A percentile compares a stretch with the other conserved stretches of the same genome.
These are phyloP conservation scores for Globisporangium okanoganense DNA, from an alignment of 352 stramenopile species.

Conservation along the genomic window DNA sequence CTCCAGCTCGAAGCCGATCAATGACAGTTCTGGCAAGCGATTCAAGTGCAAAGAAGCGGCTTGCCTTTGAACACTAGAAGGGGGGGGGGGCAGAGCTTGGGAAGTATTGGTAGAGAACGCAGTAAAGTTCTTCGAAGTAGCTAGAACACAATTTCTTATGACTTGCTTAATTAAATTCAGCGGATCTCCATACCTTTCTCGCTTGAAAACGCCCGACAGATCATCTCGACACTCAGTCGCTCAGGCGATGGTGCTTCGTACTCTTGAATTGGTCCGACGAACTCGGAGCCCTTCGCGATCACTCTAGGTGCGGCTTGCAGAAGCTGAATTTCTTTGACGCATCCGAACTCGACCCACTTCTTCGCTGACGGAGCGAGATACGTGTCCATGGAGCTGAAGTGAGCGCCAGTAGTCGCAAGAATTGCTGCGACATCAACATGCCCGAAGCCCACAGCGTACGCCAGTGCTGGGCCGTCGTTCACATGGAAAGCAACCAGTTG, in stretches of 20 bases:
- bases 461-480: conserved; percentile 51
- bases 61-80: conserved; percentile 29
- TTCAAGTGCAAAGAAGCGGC: conserved; percentile 24
- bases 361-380: conserved; percentile 50
- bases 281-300: not conserved
- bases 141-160: too few relatives aligned
- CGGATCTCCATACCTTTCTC: not conserved
- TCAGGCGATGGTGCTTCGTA: conserved; percentile 14
- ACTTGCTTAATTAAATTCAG: too few relatives aligned
- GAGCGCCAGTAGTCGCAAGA: conserved; percentile 37
- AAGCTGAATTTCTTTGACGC: conserved; percentile 25
- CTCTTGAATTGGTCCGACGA: conserved; percentile 28
- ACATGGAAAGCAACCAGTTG: conserved; percentile 54
- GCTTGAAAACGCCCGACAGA: conserved; percentile 19
- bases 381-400: conserved; percentile 46
- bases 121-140: too few relatives aligned
- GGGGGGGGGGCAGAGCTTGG: too few relatives aligned
- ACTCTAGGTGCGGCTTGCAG: not conserved
- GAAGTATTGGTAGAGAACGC: too few relatives aligned
- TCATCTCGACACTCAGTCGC: conserved; percentile 20
- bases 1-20: conserved; percentile 28
- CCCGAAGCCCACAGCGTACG: conserved; percentile 66
- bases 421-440: conserved; percentile 30
- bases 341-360: conserved; percentile 63
- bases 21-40: conserved; percentile 31